Conservation (phyloP, 2,329 filamentous ascomycete species). For the Exophiala bonariae region DNA sequence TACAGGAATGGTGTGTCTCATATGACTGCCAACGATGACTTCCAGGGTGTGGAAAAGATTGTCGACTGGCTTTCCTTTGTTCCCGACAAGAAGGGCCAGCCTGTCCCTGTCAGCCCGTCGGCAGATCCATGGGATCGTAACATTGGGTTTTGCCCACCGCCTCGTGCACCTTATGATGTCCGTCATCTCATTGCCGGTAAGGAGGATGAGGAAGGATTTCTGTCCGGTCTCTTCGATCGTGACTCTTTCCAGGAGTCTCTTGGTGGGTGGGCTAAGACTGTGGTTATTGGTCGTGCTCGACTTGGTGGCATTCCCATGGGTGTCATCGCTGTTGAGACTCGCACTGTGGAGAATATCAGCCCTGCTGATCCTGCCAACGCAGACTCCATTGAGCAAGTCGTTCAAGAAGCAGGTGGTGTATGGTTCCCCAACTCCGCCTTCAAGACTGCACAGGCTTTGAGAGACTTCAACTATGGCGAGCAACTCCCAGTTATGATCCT, state of each 20-base stretch:
- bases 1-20: constrained; percentile 99
- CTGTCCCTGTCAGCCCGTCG: constrained; percentile 86
- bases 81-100: constrained; percentile 89
- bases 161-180: constrained; percentile 87
- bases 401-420: constrained; percentile 93
- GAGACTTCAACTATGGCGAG: constrained; percentile 98
- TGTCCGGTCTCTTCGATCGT: constrained; percentile 91
- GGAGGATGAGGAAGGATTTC: constrained; percentile 80
- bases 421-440: constrained; percentile 99
- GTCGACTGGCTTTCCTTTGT: constrained; percentile 98
- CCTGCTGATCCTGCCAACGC: constrained; percentile 97
- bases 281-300: constrained; percentile 93
- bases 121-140: constrained; percentile 92
- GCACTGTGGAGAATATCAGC: constrained; percentile 93
- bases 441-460: constrained; percentile 98
- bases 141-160: constrained; percentile 73
- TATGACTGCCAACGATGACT: constrained; percentile 97
- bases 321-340: constrained; percentile 96
- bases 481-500: constrained; percentile 98
- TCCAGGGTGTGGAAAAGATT: constrained; percentile 96
- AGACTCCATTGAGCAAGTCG: constrained; percentile 94
- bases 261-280: constrained; percentile 94
- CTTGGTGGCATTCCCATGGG: constrained; percentile 97
- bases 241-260: constrained; percentile 96
- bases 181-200: constrained; percentile 90